Conservation (phyloP, 2,329 filamentous ascomycete species). For the Verticillium klebahnii region DNA sequence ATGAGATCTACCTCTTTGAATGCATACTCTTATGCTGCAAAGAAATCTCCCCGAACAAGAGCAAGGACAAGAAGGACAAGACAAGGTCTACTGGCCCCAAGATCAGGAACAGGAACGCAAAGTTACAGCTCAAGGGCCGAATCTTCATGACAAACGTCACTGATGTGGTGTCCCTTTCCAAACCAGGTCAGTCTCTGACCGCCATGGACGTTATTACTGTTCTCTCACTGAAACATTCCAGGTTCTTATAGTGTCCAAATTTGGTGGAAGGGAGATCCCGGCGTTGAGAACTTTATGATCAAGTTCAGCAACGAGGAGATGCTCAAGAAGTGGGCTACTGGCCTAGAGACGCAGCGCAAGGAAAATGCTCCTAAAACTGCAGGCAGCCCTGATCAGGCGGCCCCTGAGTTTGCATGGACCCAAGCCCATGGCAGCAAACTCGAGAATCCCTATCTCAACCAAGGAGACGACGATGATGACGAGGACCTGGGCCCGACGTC, state of each 20-base stretch:
- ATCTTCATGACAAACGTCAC: conserved; percentile 99
- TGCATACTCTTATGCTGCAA: conserved; percentile 96
- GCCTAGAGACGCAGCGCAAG: conserved; percentile 74
- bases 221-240: conserved; percentile 33
- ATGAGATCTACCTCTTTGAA: conserved; percentile 96
- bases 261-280: conserved; percentile 96
- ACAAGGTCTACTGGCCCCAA: conserved; percentile 53
- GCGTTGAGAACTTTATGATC: conserved; percentile 94
- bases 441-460: conserved; percentile 75
- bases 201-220: conserved; percentile 1
- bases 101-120: conserved; percentile 62
- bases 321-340: conserved; percentile 86
- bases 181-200: conserved; percentile 65
- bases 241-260: conserved; percentile 95
- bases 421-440: conserved; percentile 59
- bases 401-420: conserved; percentile 79
- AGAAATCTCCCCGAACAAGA: conserved; percentile 81
- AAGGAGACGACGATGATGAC: conserved; percentile 60
- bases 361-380: conserved; percentile 47
- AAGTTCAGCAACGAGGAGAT: conserved; percentile 86
- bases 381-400: conserved; percentile 41
- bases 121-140: conserved; percentile 89
- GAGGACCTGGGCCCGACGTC: conserved; percentile 39
- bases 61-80: conserved; percentile 70
- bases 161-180: conserved; percentile 81